A percentile compares a stretch with the other conserved stretches of the same genome.
Evolutionary conservation across 805 yeast species (phyloP).

Genomic region (Pichia eremophila): DNA sequence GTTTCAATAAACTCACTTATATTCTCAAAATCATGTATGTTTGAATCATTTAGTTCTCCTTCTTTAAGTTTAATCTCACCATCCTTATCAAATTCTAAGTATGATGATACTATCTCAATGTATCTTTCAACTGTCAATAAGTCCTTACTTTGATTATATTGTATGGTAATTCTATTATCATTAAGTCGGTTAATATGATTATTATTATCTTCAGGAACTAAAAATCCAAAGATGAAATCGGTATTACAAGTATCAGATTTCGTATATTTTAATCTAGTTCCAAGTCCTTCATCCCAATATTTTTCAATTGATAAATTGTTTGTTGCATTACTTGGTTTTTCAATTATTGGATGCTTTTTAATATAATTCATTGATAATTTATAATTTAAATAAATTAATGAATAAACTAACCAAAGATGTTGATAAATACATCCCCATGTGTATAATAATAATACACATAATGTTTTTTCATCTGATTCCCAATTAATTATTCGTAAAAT

Average conservation of each 20-base stretch:
- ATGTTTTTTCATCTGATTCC: slow-evolving; percentile 65
- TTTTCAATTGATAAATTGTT: slow-evolving; percentile 13
- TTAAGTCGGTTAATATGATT: neutral
- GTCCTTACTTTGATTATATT: too few species aligned
- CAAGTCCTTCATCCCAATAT: slow-evolving; percentile 5
- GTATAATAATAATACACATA: slow-evolving; percentile 47
- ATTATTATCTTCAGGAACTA: slow-evolving; percentile 1
- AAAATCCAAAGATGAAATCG: slow-evolving; percentile 29
- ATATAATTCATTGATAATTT: slow-evolving; percentile 64
- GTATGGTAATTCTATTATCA: neutral
- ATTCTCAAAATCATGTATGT: neutral
- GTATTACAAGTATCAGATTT: slow-evolving; percentile 17
- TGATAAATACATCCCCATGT: slow-evolving; percentile 69
- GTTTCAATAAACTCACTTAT: neutral
- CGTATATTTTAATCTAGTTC: slow-evolving; percentile 40
- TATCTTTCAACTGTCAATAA: too few species aligned
- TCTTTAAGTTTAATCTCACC: too few species aligned
- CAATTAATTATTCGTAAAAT: slow-evolving; percentile 35
- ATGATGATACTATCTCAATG: too few species aligned
- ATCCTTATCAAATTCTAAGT: too few species aligned
- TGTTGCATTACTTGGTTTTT: slow-evolving; percentile 31
- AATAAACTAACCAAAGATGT: slow-evolving; percentile 52
- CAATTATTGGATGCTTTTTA: slow-evolving; percentile 51
- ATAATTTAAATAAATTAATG: slow-evolving; percentile 46
- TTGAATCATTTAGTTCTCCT: neutral